Percentiles rank a stretch among this genome's conserved stretches.
phyloP scores from a whole-genome alignment of 345 rosid species.

The Orychophragmus violaceus region DNA sequence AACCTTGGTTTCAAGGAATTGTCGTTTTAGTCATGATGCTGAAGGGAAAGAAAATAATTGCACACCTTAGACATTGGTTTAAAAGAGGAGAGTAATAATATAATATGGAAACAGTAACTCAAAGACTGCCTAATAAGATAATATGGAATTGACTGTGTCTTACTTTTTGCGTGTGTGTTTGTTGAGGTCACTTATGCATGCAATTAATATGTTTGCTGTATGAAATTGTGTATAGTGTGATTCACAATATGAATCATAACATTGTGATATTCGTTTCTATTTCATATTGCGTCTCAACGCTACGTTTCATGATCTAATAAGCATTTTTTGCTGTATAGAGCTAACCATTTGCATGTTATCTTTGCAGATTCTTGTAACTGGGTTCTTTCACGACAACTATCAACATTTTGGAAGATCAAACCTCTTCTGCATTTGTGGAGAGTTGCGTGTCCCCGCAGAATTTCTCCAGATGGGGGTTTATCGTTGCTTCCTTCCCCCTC shows the following conservation, averaged over 20 bases:
- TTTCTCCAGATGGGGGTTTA: constrained; percentile 67
- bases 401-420: constrained; percentile 53
- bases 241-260: neutral
- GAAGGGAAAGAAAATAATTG: neutral
- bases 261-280: too few species aligned
- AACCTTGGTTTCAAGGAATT: neutral
- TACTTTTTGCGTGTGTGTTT: neutral
- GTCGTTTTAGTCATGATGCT: neutral
- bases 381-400: constrained; percentile 61
- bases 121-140: too few species aligned
- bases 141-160: neutral
- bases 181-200: neutral
- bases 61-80: neutral
- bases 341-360: neutral
- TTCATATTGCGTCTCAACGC: neutral
- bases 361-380: constrained; percentile 65
- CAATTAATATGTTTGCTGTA: neutral
- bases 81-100: too few species aligned
- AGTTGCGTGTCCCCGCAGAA: constrained; percentile 49
- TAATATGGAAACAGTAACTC: too few species aligned
- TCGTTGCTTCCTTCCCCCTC: constrained; percentile 66
- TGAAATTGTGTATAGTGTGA: neutral
- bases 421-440: constrained; percentile 74
- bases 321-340: neutral
- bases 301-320: neutral